These are phyloP conservation scores for Clarireedia monteithiana DNA, from an alignment of 2,329 filamentous ascomycete species.

Conservation along the genomic window DNA sequence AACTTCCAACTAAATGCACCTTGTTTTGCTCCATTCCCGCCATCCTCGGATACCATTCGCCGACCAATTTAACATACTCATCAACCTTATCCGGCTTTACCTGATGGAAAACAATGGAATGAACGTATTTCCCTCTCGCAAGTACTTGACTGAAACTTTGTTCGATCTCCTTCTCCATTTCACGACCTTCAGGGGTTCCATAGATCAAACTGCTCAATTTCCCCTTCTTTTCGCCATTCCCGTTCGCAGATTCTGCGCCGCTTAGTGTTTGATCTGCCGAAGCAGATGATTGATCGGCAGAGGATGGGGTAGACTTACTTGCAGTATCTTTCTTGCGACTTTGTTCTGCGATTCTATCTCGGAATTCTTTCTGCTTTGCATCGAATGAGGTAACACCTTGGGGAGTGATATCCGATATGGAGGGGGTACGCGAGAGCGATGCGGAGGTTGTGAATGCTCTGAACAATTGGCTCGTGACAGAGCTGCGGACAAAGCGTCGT, in stretches of 20 bases:
- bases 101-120: slow-evolving; percentile 93
- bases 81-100: slow-evolving; percentile 94
- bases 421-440: slow-evolving; percentile 47
- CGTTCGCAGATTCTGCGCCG: slow-evolving; percentile 49
- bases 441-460: slow-evolving; percentile 47
- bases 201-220: slow-evolving; percentile 86
- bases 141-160: slow-evolving; percentile 92
- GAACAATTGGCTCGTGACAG: slow-evolving; percentile 32
- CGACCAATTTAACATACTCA: slow-evolving; percentile 85
- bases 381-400: slow-evolving; percentile 70
- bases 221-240: slow-evolving; percentile 59
- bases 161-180: slow-evolving; percentile 93
- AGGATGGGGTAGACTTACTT: slow-evolving; percentile 52
- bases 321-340: slow-evolving; percentile 69
- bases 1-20: slow-evolving; percentile 93
- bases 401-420: slow-evolving; percentile 75
- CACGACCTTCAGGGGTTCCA: slow-evolving; percentile 88
- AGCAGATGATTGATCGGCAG: slow-evolving; percentile 27
- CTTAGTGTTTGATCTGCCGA: slow-evolving; percentile 48
- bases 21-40: slow-evolving; percentile 80
- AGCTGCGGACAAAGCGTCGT: slow-evolving; percentile 19
- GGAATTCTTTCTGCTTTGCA: slow-evolving; percentile 76
- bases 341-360: slow-evolving; percentile 68
- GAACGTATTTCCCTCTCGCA: slow-evolving; percentile 94
- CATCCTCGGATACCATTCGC: slow-evolving; percentile 87